These are phyloP conservation scores for Cordyceps javanica DNA, from an alignment of 2,329 filamentous ascomycete species.

Conservation along the genomic window DNA sequence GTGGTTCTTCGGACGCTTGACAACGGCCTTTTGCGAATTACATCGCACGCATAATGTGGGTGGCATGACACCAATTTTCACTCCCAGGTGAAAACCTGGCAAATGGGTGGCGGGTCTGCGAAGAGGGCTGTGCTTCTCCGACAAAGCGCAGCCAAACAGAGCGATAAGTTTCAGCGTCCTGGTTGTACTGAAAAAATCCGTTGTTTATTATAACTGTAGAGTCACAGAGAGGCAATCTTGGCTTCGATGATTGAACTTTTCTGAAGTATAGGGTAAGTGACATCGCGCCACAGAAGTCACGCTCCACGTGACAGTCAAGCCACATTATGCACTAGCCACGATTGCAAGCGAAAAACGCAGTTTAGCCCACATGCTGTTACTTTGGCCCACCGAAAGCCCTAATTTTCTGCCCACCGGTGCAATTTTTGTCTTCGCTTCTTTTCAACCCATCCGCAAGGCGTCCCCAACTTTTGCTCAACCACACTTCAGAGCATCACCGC, in stretches of 20 bases:
- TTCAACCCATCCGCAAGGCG: constrained; percentile 24
- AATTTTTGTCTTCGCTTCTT: constrained; percentile 24
- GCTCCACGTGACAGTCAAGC: constrained; percentile 10
- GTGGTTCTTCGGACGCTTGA: constrained; percentile 91
- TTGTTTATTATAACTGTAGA: neutral
- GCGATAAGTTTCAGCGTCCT: neutral
- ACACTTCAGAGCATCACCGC: constrained; percentile 26
- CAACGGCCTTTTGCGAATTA: constrained; percentile 69
- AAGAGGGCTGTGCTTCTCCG: neutral
- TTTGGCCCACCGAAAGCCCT: constrained; percentile 26
- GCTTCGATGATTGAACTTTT: neutral
- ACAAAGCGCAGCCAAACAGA: neutral
- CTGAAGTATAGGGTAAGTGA: constrained; percentile 9
- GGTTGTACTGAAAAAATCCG: neutral
- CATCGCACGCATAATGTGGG: constrained; percentile 73
- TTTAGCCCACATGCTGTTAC: constrained; percentile 16
- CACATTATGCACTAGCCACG: constrained; percentile 15
- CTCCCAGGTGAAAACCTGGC: no score
- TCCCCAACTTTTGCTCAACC: constrained; percentile 23
- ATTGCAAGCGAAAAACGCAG: constrained; percentile 7
- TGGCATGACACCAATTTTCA: constrained; percentile 55
- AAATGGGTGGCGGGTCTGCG: no score
- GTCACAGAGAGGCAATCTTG: neutral
- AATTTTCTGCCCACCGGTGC: constrained; percentile 31
- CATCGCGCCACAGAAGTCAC: neutral